Evolutionary conservation across 306 rosid genomes (phyloP), one percentile per base, ranked within the genome.

Genomic region (Cicer arietinum): DNA sequence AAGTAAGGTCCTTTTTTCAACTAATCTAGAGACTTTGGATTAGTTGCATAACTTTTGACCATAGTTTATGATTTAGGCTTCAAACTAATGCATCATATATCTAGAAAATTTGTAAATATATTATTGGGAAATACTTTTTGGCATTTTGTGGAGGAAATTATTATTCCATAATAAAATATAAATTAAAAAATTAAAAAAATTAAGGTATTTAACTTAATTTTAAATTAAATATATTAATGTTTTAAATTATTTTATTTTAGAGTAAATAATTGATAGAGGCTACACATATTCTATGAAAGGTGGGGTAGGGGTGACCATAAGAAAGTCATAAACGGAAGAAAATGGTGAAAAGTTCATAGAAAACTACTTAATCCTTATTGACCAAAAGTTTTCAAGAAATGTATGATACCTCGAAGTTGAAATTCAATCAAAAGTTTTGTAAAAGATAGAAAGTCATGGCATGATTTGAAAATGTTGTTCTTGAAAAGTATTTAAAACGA

Each of bases 21-120:
- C 10, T 18, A 14, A 44, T 63, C 64, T 51, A 10, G 17, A 39
- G 77, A 67, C 45, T 16, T 74, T 40, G 69, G 22, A 39, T 77
- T 68, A 63, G 76, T 76, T 77, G 54, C 46, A 69, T 22, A 35
- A 73, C 79, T 79, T 79, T 73, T 79, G 25, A 57, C 74, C 77
- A 52, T 81, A 69, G 70, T 14, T 71, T 25, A 77, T 47, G 75
- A 48, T 75, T 25, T 71, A 7, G 4, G 18, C 74, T 65, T 76
- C 50, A n/a, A 71, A 62, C 61, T 51, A 43, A 56, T 67, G 50
- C 53, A n/a, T 63, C 4, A 0, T 25, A 30, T 18, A 72, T 56
- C 42, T 47, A 48, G 40, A 42, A 1, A 40, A 52, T 51, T 37
- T 67, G 3, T 22, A 22, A 22, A 71, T 35, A 77, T 60, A 63